These are phyloP conservation scores for Orbilia oligospora DNA, from an alignment of 2,329 filamentous ascomycete genomes.

Conservation along the genomic window DNA sequence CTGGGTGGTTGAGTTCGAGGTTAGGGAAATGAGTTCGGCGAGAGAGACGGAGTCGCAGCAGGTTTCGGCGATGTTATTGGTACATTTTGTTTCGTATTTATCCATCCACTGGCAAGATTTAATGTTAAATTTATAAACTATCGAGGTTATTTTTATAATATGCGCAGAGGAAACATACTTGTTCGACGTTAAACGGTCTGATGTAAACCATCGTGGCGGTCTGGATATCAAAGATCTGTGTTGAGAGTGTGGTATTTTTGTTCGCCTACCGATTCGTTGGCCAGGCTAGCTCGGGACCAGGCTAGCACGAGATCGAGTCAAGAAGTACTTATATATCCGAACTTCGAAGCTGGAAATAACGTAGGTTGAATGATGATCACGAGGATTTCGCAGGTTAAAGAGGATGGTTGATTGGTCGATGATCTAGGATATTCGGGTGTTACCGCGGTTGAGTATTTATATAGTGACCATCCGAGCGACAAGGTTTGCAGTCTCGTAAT, in stretches of 20 bases:
- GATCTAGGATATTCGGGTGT: neutral
- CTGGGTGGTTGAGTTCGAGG: conserved; percentile 62
- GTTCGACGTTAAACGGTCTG: conserved; percentile 78
- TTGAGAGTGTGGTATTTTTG: conserved; percentile 54
- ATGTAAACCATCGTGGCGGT: conserved; percentile 72
- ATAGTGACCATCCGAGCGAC: neutral
- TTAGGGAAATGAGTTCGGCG: conserved; percentile 75
- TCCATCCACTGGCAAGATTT: conserved; percentile 74
- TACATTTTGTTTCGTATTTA: conserved; percentile 72
- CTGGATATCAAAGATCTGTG: conserved; percentile 3
- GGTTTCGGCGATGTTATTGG: conserved; percentile 83
- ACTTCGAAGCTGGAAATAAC: neutral
- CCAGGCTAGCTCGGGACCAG: neutral
- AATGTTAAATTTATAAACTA: neutral
- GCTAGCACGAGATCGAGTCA: too few species aligned
- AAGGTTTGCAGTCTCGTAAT: neutral
- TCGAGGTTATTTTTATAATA: neutral
- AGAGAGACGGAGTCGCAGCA: conserved; percentile 82
- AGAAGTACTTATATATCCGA: too few species aligned
- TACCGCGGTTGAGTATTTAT: conserved; percentile 17
- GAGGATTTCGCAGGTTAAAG: neutral
- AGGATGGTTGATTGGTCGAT: conserved; percentile 2
- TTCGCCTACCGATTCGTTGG: too few species aligned
- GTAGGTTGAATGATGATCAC: neutral
- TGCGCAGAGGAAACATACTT: conserved; percentile 68